Conservation (phyloP, 2,329 filamentous ascomycete genomes). For the Aspergillus fumigatus region DNA sequence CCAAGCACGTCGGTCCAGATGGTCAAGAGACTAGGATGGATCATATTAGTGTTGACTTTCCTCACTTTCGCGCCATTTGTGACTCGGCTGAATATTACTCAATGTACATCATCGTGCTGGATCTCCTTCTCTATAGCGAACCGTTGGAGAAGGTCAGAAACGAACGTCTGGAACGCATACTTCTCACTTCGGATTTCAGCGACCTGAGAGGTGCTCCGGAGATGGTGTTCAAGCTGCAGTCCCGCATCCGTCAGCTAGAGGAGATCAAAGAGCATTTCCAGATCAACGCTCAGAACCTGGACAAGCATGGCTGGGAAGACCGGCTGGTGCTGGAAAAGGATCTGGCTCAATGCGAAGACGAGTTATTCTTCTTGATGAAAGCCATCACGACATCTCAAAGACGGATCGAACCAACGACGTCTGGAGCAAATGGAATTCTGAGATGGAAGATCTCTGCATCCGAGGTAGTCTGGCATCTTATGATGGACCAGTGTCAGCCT, state of each 20-base stretch:
- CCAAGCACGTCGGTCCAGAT: slow-evolving; percentile 38
- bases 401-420: slow-evolving; percentile 63
- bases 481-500: slow-evolving; percentile 79
- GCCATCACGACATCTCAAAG: slow-evolving; percentile 95
- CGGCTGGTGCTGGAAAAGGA: slow-evolving; percentile 84
- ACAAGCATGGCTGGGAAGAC: slow-evolving; percentile 88
- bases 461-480: slow-evolving; percentile 96
- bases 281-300: slow-evolving; percentile 79
- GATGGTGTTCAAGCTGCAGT: slow-evolving; percentile 86
- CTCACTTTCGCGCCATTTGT: slow-evolving; percentile 87
- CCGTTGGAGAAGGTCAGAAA: slow-evolving; percentile 95
- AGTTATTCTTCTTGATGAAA: slow-evolving; percentile 99
- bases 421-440: slow-evolving; percentile 72
- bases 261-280: slow-evolving; percentile 97
- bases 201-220: slow-evolving; percentile 89
- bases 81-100: slow-evolving; percentile 97
- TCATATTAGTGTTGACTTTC: slow-evolving; percentile 95
- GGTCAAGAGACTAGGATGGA: slow-evolving; percentile 76
- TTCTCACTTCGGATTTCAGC: slow-evolving; percentile 97
- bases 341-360: slow-evolving; percentile 83
- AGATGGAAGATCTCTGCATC: slow-evolving; percentile 91
- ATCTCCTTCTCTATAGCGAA: slow-evolving; percentile 93
- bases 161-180: slow-evolving; percentile 95
- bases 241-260: slow-evolving; percentile 86
- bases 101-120: slow-evolving; percentile 95